Evolutionary conservation across 768 basidiomycete species (phyloP), one percentile per base, ranked within the genome.

Genomic region (Phlebiopsis gigantea): DNA sequence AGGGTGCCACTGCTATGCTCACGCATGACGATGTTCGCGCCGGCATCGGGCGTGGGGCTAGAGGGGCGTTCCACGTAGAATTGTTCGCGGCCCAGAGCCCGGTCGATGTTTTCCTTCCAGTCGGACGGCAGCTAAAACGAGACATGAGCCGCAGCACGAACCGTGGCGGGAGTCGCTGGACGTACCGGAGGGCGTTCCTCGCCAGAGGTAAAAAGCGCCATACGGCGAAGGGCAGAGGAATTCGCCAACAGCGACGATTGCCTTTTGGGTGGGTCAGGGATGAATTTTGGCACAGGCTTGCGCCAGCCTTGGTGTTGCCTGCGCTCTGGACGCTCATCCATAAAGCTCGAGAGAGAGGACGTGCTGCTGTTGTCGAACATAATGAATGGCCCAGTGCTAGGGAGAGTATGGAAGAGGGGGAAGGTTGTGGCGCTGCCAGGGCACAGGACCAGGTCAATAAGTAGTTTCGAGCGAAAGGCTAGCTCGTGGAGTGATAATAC

Each of bases 231-330:
- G 7, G 50, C 50, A 14, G 50, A 51, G 17, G 50, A 5, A 31
- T 41, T 51, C 29, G 19, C 30, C 50, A 51, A 30, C 9, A 44
- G 47, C 26, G 45, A n/a, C n/a, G n/a, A 47, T 22, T 68, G 66
- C 8, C 68, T 68, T 31, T 77, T 70, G 47, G 83, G 80, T 5
- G 85, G 82, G 12, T 86, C 85, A 30, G 86, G 86, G 44, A 85
- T 75, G 69, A 81, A 87, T 52, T 71, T 70, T 2, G 87, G 87
- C 41, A 80, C 85, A 29, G 87, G 87, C 67, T 89, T 89, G 53
- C 87, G 77, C 68, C 85, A 83, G 68, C 81, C 85, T 79, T 80
- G 81, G 63, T 69, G 62, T 44, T 58, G 44, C 30, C 42, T 58
- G 17, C 55, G 53, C 43, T 54, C 57, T 12, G 53, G 51, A 42